A percentile compares a stretch with the other conserved stretches of the same genome.
These are phyloP conservation scores for Boletus fagicola DNA, from an alignment of 768 basidiomycete genomes.

Conservation along the genomic window DNA sequence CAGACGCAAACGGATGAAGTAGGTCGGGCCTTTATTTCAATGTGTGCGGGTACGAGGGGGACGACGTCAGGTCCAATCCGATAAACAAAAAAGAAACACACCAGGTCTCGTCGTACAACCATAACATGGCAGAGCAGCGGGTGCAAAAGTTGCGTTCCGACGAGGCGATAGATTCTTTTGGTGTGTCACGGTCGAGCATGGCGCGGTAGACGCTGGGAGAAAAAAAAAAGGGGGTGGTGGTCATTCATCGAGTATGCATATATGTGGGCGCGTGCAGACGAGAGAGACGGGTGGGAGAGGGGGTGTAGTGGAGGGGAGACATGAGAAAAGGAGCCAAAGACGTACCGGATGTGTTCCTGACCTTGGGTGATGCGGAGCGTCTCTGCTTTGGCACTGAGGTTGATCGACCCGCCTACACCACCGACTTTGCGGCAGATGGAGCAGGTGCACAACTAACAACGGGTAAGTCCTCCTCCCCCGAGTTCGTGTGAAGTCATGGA, in stretches of 20 bases:
- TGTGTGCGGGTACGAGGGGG: background rate
- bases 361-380: constrained; percentile 53
- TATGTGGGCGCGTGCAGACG: no score
- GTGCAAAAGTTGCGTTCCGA: constrained; percentile 66
- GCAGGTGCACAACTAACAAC: constrained; percentile 53
- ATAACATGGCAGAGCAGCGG: constrained; percentile 64
- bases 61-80: no score
- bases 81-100: constrained; percentile 22
- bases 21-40: constrained; percentile 51
- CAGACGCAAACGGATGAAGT: constrained; percentile 67
- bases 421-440: constrained; percentile 74
- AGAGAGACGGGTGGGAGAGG: background rate
- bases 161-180: constrained; percentile 43
- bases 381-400: constrained; percentile 55
- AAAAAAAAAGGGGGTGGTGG: no score
- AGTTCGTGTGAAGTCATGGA: no score
- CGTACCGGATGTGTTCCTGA: constrained; percentile 52
- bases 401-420: constrained; percentile 62
- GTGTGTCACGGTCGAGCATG: constrained; percentile 54
- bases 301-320: background rate
- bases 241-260: background rate
- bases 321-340: background rate
- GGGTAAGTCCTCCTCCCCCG: background rate
- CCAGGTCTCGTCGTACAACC: constrained; percentile 60
- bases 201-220: constrained; percentile 56